These are phyloP conservation scores for Cyberlindnera xishuangbannaensis DNA, from an alignment of 805 yeast genomes.

Conservation along the genomic window DNA sequence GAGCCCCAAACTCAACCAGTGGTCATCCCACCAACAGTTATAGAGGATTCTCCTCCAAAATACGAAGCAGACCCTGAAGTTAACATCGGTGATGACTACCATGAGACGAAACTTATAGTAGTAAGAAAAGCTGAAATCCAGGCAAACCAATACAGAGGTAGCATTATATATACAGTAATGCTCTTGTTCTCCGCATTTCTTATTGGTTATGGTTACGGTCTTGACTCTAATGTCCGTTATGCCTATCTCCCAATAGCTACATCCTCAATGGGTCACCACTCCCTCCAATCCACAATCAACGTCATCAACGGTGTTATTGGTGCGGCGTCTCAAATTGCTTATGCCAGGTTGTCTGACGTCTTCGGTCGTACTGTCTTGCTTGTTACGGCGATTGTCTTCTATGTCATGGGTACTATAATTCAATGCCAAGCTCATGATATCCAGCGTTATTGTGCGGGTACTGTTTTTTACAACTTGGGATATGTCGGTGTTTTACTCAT, in stretches of 20 bases:
- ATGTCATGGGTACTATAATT: conserved; percentile 57
- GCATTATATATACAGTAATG: conserved; percentile 28
- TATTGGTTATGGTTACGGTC: conserved; percentile 49
- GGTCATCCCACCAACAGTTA: no score
- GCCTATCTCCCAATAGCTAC: conserved; percentile 53
- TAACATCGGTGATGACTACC: conserved; percentile 1
- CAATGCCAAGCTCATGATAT: conserved; percentile 56
- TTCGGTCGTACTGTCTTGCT: conserved; percentile 58
- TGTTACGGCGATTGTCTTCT: conserved; percentile 44
- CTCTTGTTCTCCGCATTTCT: conserved; percentile 41
- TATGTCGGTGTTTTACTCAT: conserved; percentile 59
- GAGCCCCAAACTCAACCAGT: no score
- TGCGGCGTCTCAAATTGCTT: conserved; percentile 61
- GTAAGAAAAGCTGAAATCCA: conserved; percentile 14
- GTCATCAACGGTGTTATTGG: conserved; percentile 55
- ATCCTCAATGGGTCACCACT: conserved; percentile 45
- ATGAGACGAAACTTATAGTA: conserved; percentile 3
- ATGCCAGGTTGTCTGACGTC: conserved; percentile 59
- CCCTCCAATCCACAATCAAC: conserved; percentile 52
- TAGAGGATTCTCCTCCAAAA: no score
- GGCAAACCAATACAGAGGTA: conserved; percentile 36
- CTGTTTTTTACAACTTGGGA: conserved; percentile 48
- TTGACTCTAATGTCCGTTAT: conserved; percentile 45
- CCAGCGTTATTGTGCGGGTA: conserved; percentile 57
- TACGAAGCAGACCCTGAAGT: no score